A percentile compares a stretch with the other conserved stretches of the same genome.
Conservation (phyloP, 2,329 filamentous ascomycete genomes). For the Fusarium sp. region DNA sequence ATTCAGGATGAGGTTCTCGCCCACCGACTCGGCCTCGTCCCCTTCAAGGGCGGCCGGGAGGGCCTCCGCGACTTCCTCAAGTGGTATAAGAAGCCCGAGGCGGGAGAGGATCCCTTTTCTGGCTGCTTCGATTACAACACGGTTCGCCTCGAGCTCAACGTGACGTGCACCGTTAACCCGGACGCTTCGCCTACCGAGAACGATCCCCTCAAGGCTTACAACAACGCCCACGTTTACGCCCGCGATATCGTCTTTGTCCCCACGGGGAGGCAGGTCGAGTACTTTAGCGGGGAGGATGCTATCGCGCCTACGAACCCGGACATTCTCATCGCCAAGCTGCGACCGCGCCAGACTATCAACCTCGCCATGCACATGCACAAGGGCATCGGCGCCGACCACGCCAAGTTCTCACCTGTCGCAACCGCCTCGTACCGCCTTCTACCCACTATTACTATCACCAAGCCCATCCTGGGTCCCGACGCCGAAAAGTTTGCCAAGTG, state of each 20-base stretch:
- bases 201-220: constrained; percentile 87
- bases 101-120: constrained; percentile 71
- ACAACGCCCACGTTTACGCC: constrained; percentile 87
- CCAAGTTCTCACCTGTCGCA: constrained; percentile 96
- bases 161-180: constrained; percentile 84
- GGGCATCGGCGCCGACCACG: constrained; percentile 92
- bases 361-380: constrained; percentile 95
- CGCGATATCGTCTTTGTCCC: constrained; percentile 81
- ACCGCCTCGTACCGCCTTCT: constrained; percentile 93
- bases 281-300: constrained; percentile 75
- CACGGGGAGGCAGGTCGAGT: constrained; percentile 77
- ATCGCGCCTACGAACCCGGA: constrained; percentile 88
- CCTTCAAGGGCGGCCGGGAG: constrained; percentile 82
- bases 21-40: constrained; percentile 89
- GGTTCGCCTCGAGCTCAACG: constrained; percentile 79
- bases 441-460: constrained; percentile 85
- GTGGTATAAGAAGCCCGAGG: constrained; percentile 80
- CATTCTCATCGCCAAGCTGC: constrained; percentile 93
- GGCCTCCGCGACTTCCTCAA: constrained; percentile 83
- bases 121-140: constrained; percentile 86
- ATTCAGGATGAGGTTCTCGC: constrained; percentile 98
- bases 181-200: constrained; percentile 78
- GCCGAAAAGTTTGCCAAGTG: constrained; percentile 91
- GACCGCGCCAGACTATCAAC: constrained; percentile 88
- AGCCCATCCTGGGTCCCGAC: constrained; percentile 87